phyloP scores from a whole-genome alignment of 805 yeast species.

The Yarrowia divulgata region DNA sequence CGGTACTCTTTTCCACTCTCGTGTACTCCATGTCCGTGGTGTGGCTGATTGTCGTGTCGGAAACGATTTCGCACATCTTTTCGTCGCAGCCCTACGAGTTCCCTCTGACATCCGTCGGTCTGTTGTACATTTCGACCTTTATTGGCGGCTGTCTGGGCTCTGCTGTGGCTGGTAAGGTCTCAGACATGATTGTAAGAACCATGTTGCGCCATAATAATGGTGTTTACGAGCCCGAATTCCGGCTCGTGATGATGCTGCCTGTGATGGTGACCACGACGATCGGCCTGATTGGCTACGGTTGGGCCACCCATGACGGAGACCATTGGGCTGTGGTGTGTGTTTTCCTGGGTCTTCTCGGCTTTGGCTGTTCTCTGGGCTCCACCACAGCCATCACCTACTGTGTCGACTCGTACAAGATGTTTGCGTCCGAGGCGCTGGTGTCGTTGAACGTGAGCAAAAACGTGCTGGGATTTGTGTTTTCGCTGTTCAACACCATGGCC shows the following conservation, averaged over 20 bases:
- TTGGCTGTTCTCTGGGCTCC: conserved; percentile 67
- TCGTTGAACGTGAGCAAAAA: conserved; percentile 64
- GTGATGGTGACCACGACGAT: conserved; percentile 55
- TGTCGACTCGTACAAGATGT: conserved; percentile 63
- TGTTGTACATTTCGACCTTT: conserved; percentile 63
- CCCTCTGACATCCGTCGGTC: conserved; percentile 57
- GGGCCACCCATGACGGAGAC: conserved; percentile 59
- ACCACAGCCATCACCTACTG: conserved; percentile 68
- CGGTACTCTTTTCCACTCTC: conserved; percentile 59
- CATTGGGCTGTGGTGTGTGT: conserved; percentile 65
- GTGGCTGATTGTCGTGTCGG: conserved; percentile 69
- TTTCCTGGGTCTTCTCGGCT: conserved; percentile 62
- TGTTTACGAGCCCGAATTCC: conserved; percentile 67
- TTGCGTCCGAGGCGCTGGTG: conserved; percentile 66
- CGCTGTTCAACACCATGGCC: conserved; percentile 62
- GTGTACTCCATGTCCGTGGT: conserved; percentile 65
- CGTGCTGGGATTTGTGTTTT: conserved; percentile 61
- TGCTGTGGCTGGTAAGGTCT: conserved; percentile 58
- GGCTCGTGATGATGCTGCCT: conserved; percentile 62
- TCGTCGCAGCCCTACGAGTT: conserved; percentile 56
- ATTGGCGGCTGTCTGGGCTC: conserved; percentile 67
- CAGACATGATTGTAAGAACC: conserved; percentile 58
- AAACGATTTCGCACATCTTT: conserved; percentile 61
- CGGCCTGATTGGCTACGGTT: conserved; percentile 70
- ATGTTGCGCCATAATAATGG: conserved; percentile 60